phyloP scores from a whole-genome alignment of 768 basidiomycete genomes.

The Russula lepida region DNA sequence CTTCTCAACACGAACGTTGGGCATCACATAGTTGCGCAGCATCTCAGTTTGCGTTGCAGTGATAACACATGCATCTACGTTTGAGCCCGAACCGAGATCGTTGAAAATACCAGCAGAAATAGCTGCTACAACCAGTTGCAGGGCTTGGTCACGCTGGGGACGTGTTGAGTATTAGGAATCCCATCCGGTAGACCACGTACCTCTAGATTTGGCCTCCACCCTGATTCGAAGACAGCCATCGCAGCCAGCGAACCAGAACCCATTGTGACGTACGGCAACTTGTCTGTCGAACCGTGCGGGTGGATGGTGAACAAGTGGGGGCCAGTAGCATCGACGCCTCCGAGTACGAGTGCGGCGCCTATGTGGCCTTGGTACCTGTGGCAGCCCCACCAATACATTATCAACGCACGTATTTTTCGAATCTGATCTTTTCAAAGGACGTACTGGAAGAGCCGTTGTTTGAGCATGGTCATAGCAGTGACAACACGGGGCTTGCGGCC shows the following conservation, averaged over 20 bases:
- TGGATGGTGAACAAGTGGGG: constrained; percentile 93
- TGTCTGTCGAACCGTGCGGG: constrained; percentile 97
- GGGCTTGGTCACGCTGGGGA: constrained; percentile 65
- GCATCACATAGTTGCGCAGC: constrained; percentile 89
- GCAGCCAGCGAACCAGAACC: constrained; percentile 93
- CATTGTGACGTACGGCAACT: constrained; percentile 98
- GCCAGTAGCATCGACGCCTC: constrained; percentile 91
- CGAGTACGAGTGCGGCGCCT: constrained; percentile 92
- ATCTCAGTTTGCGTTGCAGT: constrained; percentile 81
- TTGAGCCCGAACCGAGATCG: constrained; percentile 97
- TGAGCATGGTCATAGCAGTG: constrained; percentile 98
- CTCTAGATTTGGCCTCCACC: constrained; percentile 76
- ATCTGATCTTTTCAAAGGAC: constrained; percentile 20
- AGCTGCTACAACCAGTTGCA: constrained; percentile 75
- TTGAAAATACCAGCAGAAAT: constrained; percentile 98
- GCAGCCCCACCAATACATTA: background rate
- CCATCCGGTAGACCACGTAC: constrained; percentile 34
- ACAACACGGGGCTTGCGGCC: constrained; percentile 90
- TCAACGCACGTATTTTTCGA: background rate
- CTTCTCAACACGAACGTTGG: constrained; percentile 76
- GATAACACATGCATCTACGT: constrained; percentile 95
- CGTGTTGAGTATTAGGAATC: constrained; percentile 11
- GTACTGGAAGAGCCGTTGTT: constrained; percentile 90
- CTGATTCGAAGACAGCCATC: constrained; percentile 94
- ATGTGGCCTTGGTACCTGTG: constrained; percentile 85